Evolutionary conservation across 2,329 filamentous ascomycete genomes (phyloP).

Genomic region (Colletotrichum sublineola): DNA sequence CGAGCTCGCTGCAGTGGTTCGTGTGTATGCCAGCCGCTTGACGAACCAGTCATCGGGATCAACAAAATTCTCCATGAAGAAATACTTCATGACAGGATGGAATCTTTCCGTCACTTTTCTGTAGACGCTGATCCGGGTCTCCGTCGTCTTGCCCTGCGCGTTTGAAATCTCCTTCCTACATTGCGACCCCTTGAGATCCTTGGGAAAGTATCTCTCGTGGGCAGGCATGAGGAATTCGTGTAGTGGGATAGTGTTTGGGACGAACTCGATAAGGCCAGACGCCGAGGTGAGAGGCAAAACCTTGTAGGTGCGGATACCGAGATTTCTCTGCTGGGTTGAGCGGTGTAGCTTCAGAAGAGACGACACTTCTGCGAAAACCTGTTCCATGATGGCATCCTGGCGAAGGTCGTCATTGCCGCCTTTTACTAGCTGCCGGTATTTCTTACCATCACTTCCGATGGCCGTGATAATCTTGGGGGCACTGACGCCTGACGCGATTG

Average conservation of each 20-base stretch:
- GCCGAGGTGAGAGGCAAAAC: slow-evolving; percentile 88
- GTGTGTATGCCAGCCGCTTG: slow-evolving; percentile 88
- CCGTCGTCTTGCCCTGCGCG: slow-evolving; percentile 77
- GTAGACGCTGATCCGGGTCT: slow-evolving; percentile 80
- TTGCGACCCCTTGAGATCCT: slow-evolving; percentile 80
- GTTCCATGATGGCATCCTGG: slow-evolving; percentile 99
- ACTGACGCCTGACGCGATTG: slow-evolving; percentile 90
- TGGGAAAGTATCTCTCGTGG: slow-evolving; percentile 87
- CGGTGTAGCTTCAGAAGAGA: slow-evolving; percentile 88
- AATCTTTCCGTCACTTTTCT: slow-evolving; percentile 84
- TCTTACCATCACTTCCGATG: slow-evolving; percentile 79
- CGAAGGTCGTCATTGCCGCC: slow-evolving; percentile 95
- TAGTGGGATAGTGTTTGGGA: slow-evolving; percentile 90
- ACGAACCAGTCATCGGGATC: slow-evolving; percentile 98
- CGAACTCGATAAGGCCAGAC: slow-evolving; percentile 96
- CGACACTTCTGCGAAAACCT: slow-evolving; percentile 97
- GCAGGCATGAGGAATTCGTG: slow-evolving; percentile 94
- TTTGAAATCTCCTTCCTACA: slow-evolving; percentile 85
- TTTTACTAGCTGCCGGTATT: slow-evolving; percentile 94
- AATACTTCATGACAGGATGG: slow-evolving; percentile 94
- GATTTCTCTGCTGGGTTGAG: slow-evolving; percentile 85
- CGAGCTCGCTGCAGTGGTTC: slow-evolving; percentile 93
- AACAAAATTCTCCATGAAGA: slow-evolving; percentile 94
- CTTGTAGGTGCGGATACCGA: slow-evolving; percentile 97
- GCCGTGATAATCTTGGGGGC: slow-evolving; percentile 94